These are phyloP conservation scores for Daedaleopsis sinensis DNA, from an alignment of 768 basidiomycete genomes.

Conservation along the genomic window DNA sequence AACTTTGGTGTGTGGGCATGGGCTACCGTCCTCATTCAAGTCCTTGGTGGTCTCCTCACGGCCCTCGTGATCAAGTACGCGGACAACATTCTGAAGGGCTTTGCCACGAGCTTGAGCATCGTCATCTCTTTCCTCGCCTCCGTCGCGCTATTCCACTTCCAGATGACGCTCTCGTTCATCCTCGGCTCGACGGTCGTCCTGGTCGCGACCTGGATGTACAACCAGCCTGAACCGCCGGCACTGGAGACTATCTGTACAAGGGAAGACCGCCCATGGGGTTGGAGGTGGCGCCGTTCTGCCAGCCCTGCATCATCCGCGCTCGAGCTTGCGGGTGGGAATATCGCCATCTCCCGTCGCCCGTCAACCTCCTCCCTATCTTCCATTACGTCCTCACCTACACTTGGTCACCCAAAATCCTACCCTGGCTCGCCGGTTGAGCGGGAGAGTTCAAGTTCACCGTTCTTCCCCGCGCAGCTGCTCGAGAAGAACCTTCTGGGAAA, in stretches of 20 bases:
- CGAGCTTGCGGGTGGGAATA: conserved; percentile 24
- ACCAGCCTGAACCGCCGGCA: conserved; percentile 52
- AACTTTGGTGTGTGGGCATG: conserved; percentile 93
- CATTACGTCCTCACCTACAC: conserved; percentile 20
- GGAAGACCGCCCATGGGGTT: conserved; percentile 24
- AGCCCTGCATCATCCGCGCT: conserved; percentile 27
- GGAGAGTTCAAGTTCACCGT: conserved; percentile 20
- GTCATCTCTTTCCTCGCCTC: conserved; percentile 94
- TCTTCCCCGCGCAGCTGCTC: conserved; percentile 25
- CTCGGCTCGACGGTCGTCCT: conserved; percentile 85
- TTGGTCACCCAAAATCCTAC: conserved; percentile 21
- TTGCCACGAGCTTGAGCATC: conserved; percentile 93
- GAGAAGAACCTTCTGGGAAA: conserved; percentile 27
- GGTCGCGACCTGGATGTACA: conserved; percentile 90
- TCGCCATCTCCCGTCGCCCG: conserved; percentile 29
- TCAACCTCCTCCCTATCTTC: conserved; percentile 33
- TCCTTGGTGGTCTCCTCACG: conserved; percentile 89
- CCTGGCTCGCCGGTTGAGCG: conserved; percentile 30
- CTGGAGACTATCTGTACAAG: conserved; percentile 14
- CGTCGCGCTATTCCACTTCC: conserved; percentile 87
- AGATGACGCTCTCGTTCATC: conserved; percentile 83
- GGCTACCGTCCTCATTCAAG: conserved; percentile 87
- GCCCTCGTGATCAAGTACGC: conserved; percentile 95
- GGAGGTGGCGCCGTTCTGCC: conserved; percentile 24
- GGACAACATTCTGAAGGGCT: conserved; percentile 91